Evolutionary conservation across 2,329 filamentous ascomycete species (phyloP).

Genomic region (Hypocrella siamensis): DNA sequence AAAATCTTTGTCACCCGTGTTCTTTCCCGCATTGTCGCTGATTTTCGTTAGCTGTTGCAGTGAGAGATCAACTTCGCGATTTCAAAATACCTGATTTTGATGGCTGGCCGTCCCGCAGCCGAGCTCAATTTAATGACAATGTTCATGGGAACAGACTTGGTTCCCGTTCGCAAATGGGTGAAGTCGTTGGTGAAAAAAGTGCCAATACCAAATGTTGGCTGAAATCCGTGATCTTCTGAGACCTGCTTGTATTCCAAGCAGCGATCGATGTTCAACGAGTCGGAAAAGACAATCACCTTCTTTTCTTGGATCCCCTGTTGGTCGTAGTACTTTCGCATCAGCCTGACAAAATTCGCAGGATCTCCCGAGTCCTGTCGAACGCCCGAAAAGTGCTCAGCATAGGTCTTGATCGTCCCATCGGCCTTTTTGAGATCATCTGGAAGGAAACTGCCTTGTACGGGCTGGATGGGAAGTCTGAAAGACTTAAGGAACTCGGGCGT

Average conservation of each 20-base stretch:
- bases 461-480: conserved; percentile 51
- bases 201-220: conserved; percentile 82
- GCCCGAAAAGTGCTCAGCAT: conserved; percentile 69
- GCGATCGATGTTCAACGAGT: conserved; percentile 80
- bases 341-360: conserved; percentile 61
- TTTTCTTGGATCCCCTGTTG: conserved; percentile 56
- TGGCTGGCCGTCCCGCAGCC: conserved; percentile 62
- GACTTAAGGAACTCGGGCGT: conserved; percentile 76
- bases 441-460: conserved; percentile 24
- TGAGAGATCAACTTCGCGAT: neutral
- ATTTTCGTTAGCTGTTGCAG: conserved; percentile 6
- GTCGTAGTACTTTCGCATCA: conserved; percentile 72
- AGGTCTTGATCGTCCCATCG: conserved; percentile 38
- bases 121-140: conserved; percentile 96
- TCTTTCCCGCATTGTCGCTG: conserved; percentile 77
- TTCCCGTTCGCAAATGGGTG: conserved; percentile 49
- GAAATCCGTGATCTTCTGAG: conserved; percentile 66
- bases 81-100: conserved; percentile 58
- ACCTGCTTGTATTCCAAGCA: conserved; percentile 82
- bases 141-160: conserved; percentile 82
- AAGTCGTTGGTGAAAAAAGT: conserved; percentile 97
- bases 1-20: conserved; percentile 70
- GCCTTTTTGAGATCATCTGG: conserved; percentile 25
- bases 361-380: conserved; percentile 86
- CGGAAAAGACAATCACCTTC: conserved; percentile 90